phyloP scores from a whole-genome alignment of 2,329 filamentous ascomycete genomes.

The Sporothrix mexicana region DNA sequence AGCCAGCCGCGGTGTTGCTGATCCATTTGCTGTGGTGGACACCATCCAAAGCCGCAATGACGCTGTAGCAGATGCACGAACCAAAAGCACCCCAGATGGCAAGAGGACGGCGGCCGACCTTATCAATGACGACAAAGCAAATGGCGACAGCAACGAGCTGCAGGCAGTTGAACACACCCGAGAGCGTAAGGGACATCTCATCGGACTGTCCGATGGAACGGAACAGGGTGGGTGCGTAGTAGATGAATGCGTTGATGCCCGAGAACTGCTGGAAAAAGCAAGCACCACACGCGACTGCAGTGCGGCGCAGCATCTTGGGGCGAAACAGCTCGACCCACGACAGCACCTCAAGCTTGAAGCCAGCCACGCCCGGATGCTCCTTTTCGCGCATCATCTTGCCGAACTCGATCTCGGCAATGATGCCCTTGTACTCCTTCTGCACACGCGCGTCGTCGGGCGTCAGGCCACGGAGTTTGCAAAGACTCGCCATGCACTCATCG shows the following conservation, averaged over 20 bases:
- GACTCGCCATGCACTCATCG: slow-evolving; percentile 37
- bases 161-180: slow-evolving; percentile 59
- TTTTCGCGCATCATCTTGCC: background rate
- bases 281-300: background rate
- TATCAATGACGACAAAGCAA: slow-evolving; percentile 57
- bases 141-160: slow-evolving; percentile 66
- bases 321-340: background rate
- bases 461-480: slow-evolving; percentile 20
- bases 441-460: slow-evolving; percentile 8
- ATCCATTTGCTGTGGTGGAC: background rate
- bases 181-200: slow-evolving; percentile 21
- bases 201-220: slow-evolving; percentile 20
- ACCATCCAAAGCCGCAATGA: background rate
- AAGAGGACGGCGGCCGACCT: slow-evolving; percentile 64
- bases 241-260: slow-evolving; percentile 31
- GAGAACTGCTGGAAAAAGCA: slow-evolving; percentile 30
- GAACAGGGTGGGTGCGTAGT: slow-evolving; percentile 30
- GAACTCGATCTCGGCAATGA: slow-evolving; percentile 23
- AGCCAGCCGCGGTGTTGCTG: background rate
- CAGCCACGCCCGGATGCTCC: background rate
- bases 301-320: slow-evolving; percentile 12
- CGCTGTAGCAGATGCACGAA: background rate
- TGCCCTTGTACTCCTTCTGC: slow-evolving; percentile 25
- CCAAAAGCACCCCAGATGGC: slow-evolving; percentile 48
- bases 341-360: slow-evolving; percentile 8